phyloP scores from a whole-genome alignment of 75 land plant genomes.

The Sequoia sempervirens region DNA sequence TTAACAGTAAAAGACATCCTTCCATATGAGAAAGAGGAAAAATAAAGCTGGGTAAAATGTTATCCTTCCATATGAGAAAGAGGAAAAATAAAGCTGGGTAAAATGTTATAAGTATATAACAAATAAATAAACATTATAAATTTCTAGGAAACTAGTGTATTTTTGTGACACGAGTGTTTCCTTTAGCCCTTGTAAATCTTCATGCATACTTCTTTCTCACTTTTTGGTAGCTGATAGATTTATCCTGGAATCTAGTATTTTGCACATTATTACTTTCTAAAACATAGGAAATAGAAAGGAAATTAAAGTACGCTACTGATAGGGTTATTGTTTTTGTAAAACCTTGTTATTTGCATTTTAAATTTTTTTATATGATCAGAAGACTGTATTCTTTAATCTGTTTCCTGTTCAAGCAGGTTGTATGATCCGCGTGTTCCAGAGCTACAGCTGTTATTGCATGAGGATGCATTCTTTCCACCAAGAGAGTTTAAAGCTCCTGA shows the following conservation, averaged over 20 bases:
- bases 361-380: not conserved
- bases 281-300: not conserved
- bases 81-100: not conserved
- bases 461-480: slow-evolving; percentile 77
- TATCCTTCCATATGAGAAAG: not conserved
- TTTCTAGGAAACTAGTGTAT: not conserved
- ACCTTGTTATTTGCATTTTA: not conserved
- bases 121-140: not conserved
- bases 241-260: not conserved
- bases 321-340: not conserved
- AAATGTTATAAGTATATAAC: not conserved
- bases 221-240: not conserved
- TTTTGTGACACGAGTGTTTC: not conserved
- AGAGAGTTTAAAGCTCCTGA: slow-evolving; percentile 41
- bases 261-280: not conserved
- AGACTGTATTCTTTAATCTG: not conserved
- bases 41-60: not conserved
- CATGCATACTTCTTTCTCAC: not conserved
- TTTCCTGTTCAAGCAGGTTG: slow-evolving; percentile 47
- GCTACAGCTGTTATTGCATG: slow-evolving; percentile 53
- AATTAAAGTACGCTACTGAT: not conserved
- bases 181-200: not conserved
- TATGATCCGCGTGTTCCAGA: slow-evolving; percentile 93
- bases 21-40: not conserved
- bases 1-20: not conserved